These are phyloP conservation scores for Avena eriantha DNA, from an alignment of 176 grass and related monocot species.

Conservation along the genomic window DNA sequence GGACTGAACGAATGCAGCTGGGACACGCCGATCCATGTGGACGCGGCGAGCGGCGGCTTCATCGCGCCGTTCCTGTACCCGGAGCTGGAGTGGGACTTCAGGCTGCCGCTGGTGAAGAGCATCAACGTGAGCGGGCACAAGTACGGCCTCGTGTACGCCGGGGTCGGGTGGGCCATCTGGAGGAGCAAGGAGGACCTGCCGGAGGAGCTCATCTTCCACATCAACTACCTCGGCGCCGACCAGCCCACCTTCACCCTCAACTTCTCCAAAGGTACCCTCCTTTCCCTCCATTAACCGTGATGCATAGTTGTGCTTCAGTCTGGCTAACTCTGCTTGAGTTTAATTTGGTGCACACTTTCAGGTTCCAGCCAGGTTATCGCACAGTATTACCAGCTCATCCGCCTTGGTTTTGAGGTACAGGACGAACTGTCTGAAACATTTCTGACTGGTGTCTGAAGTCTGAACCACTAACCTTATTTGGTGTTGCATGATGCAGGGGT, in stretches of 20 bases:
- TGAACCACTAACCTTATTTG: background rate
- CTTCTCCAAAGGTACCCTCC: conserved; percentile 79
- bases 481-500: conserved; percentile 57
- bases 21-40: conserved; percentile 92
- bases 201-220: conserved; percentile 98
- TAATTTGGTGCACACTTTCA: conserved; percentile 27
- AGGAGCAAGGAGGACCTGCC: conserved; percentile 83
- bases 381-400: conserved; percentile 92
- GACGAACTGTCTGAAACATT: background rate
- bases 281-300: background rate
- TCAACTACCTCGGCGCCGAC: conserved; percentile 95
- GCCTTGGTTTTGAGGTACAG: conserved; percentile 77
- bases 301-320: background rate
- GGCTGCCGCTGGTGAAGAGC: conserved; percentile 93
- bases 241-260: conserved; percentile 97
- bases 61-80: conserved; percentile 94
- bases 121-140: conserved; percentile 93
- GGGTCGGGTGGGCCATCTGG: conserved; percentile 91
- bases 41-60: conserved; percentile 92
- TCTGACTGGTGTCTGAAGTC: background rate
- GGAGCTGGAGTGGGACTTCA: conserved; percentile 89
- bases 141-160: conserved; percentile 88
- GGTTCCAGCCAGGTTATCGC: conserved; percentile 94
- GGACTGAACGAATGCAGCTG: conserved; percentile 50
- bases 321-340: background rate